Base-by-base conservation (phyloP, 2,329 filamentous ascomycete genomes). In the Fusarium annulatum region DNA sequence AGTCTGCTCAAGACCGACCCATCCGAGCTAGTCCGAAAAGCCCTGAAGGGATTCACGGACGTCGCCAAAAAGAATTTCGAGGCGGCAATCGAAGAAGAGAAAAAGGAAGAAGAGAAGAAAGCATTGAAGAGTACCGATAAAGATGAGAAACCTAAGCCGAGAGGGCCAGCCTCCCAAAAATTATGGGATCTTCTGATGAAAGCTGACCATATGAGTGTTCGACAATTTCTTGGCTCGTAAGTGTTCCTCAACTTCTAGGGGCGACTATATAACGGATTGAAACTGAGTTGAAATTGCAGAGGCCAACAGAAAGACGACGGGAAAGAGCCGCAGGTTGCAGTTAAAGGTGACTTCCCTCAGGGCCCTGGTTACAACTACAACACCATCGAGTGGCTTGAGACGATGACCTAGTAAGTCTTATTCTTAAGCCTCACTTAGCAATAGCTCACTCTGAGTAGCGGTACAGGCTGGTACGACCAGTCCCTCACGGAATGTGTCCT, bases 261-360 rank as follows among this genome's bases (percentile, higher is more conserved):
- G n/a, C n/a, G n/a, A n/a, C n/a, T n/a, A n/a, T n/a, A n/a, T n/a
- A n/a, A n/a, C n/a, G n/a, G n/a, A n/a, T n/a, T n/a, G n/a, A n/a
- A n/a, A 28, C 28, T 30, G 8, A 30, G 3, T 30, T 30, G 28
- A 30, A 1, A 3, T 3, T 3, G 3, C 28, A 30, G 43, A 14
- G 23, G 43, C 23, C 43, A 15, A 6, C 0, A 0, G 23, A 14
- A 0, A 26, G 4, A 46, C 0, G 3, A 9, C 3, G 23, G 8
- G 2, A 0, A 45, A 14, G 23, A 26, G 1, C 11, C 23, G 0
- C 0, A 26, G 16, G 10, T 3, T 21, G 4, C 11, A 7, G 23
- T 1, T 1, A 18, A 15, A 16, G 23, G 5, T 7, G 43, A 28
- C 0, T 28, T 46, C 11, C 43, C 23, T 1, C 0, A 15, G 12